Evolutionary conservation across 2,329 filamentous ascomycete genomes (phyloP).

Genomic region (Triangularia setosa): DNA sequence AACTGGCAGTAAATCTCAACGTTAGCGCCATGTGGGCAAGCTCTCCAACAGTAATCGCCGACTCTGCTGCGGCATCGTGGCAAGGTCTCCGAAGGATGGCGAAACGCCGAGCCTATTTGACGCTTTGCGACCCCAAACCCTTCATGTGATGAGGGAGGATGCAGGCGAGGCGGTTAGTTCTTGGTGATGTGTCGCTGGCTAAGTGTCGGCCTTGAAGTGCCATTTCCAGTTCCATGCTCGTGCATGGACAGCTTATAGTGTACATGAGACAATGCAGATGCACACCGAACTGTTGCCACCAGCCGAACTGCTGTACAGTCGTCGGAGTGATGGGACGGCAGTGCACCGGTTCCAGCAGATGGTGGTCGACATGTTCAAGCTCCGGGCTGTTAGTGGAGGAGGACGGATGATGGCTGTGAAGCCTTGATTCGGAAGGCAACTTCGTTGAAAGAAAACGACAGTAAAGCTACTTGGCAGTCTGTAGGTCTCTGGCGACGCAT

Average conservation of each 20-base stretch:
- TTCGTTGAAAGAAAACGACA: background rate
- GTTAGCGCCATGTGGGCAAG: background rate
- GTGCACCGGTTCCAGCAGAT: background rate
- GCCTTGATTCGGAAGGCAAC: too few species aligned
- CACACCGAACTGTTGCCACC: background rate
- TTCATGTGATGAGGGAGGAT: background rate
- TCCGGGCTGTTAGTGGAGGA: background rate
- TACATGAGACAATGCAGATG: background rate
- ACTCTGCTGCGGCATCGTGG: slow-evolving; percentile 2
- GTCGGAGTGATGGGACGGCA: background rate
- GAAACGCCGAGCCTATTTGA: background rate
- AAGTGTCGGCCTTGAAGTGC: background rate
- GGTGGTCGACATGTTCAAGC: background rate
- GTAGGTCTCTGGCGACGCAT: background rate
- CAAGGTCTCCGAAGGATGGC: background rate
- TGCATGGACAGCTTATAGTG: background rate
- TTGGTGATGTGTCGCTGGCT: background rate
- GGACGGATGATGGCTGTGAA: too few species aligned
- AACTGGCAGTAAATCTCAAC: background rate
- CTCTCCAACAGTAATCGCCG: slow-evolving; percentile 2
- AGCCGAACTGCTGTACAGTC: background rate
- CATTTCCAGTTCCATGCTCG: background rate
- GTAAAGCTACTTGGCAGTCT: background rate
- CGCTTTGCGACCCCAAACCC: background rate
- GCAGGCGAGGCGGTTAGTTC: background rate